Base-by-base conservation (phyloP, 1,139 yeast species). In the Blastobotrys proliferans region DNA sequence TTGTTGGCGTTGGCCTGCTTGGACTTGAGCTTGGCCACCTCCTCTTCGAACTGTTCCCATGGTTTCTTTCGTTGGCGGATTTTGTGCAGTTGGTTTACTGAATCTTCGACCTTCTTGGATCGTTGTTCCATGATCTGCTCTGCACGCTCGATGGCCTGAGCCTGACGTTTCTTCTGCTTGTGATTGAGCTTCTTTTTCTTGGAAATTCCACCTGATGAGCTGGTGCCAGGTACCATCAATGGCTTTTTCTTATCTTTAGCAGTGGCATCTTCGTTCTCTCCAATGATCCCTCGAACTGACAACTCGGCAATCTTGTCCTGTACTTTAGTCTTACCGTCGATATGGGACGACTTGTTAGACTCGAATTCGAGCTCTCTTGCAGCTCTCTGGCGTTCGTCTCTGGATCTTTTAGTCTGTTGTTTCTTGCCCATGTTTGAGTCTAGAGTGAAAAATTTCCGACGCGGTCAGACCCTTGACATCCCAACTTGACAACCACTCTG, bases 261-360 rank as follows among this genome's bases (percentile, higher is more conserved):
- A 14, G 21, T 19, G 14, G 11, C 33, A 26, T 45, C 48, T 14
- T 35, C 46, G 37, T 48, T 46, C 25, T 51, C 49, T 24, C 39
- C 49, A 38, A 57, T 40, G 35, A 47, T 49, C 9, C 55, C 56
- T 11, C 61, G 51, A 3, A 60, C 63, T 3, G 62, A 46, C 35
- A 54, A 44, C 44, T 55, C 57, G n/a, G 66, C 67, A 17, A 61
- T 46, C 34, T 61, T 54, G 37, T 56, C 53, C 39, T 57, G 48
- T 2, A 61, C 64, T 16, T 52, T 35, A 8, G 62, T 45, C 45
- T 55, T 59, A 11, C 64, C 64, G 41, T 53, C 56, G 9, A 38
- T 35, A 2, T 25, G 30, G n/a, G 34, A 35, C 18, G 17, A 17
- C 18, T 20, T 22, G n/a, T 10, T 22, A n/a, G 18, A 20, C 5